Evolutionary conservation across 2,329 filamentous ascomycete species (phyloP).

Genomic region (Penicillium sp.): DNA sequence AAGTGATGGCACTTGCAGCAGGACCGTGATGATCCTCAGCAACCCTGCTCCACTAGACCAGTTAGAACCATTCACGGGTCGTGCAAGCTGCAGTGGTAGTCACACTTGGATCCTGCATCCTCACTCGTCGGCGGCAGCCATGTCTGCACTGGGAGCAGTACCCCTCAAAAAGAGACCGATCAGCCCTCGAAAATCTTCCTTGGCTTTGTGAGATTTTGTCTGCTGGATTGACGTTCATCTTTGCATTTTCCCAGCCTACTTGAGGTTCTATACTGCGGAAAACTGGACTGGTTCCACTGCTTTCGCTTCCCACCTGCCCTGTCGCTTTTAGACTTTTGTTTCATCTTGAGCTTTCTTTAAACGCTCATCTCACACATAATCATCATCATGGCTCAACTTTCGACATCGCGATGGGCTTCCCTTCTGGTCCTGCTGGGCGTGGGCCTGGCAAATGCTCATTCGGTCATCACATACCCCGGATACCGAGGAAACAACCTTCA

Average conservation of each 20-base stretch:
- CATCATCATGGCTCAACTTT: slow-evolving; percentile 30
- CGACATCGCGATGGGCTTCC: slow-evolving; percentile 29
- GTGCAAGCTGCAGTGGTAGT: slow-evolving; percentile 29
- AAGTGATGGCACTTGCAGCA: slow-evolving; percentile 38
- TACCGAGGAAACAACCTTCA: slow-evolving; percentile 85
- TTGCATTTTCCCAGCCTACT: neutral
- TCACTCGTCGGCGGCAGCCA: slow-evolving; percentile 28
- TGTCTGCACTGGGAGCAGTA: slow-evolving; percentile 17
- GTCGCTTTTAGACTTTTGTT: neutral
- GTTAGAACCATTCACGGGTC: slow-evolving; percentile 14
- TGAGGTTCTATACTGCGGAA: neutral
- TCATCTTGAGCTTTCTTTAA: neutral
- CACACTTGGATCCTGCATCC: slow-evolving; percentile 29
- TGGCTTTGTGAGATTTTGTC: slow-evolving; percentile 14
- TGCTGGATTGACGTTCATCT: slow-evolving; percentile 10
- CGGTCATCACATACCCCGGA: slow-evolving; percentile 81
- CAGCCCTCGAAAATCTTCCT: slow-evolving; percentile 22
- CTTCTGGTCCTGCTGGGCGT: slow-evolving; percentile 37
- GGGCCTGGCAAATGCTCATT: slow-evolving; percentile 57
- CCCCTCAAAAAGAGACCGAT: slow-evolving; percentile 34
- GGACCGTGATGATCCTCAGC: slow-evolving; percentile 21
- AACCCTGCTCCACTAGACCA: slow-evolving; percentile 15
- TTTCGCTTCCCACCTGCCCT: neutral
- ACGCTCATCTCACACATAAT: neutral
- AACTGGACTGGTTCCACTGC: slow-evolving; percentile 3